These are phyloP conservation scores for Parsonsia alboflavescens DNA, from an alignment of 257 asterid species.

Conservation along the genomic window DNA sequence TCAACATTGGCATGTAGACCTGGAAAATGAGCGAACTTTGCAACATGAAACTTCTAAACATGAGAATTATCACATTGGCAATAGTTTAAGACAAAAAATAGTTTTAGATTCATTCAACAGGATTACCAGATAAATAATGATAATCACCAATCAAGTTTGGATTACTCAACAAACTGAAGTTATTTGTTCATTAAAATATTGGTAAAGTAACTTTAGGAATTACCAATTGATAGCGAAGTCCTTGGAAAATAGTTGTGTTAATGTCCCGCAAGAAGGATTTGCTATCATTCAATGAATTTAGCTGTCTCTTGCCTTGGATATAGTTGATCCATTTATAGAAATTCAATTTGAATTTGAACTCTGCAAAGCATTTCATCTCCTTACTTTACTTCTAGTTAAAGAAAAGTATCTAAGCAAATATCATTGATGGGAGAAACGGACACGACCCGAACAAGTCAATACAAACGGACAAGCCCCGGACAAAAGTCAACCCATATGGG, in stretches of 20 bases:
- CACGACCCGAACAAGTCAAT: no score
- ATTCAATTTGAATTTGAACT: not conserved
- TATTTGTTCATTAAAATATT: not conserved
- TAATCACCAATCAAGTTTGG: not conserved
- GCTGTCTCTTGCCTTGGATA: constrained; percentile 4
- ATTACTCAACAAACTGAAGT: not conserved
- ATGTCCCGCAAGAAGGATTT: constrained; percentile 2
- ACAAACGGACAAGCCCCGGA: no score
- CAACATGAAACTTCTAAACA: constrained; percentile 3
- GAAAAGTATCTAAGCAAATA: constrained; percentile 10
- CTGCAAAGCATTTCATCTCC: no score
- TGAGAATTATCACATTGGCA: not conserved
- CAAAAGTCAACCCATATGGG: no score
- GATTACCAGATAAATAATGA: not conserved
- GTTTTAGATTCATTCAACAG: not conserved
- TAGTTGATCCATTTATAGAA: not conserved
- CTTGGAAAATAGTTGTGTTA: not conserved
- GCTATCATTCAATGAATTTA: constrained; percentile 37
- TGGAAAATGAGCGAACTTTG: not conserved
- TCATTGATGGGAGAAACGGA: no score
- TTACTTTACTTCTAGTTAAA: constrained; percentile 17
- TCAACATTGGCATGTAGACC: constrained; percentile 14
- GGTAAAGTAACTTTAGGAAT: not conserved
- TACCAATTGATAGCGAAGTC: not conserved
- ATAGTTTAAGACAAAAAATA: not conserved